A percentile compares a stretch with the other conserved stretches of the same genome.
Evolutionary conservation across 2,329 filamentous ascomycete genomes (phyloP).

Genomic region (Colletotrichum tropicale): DNA sequence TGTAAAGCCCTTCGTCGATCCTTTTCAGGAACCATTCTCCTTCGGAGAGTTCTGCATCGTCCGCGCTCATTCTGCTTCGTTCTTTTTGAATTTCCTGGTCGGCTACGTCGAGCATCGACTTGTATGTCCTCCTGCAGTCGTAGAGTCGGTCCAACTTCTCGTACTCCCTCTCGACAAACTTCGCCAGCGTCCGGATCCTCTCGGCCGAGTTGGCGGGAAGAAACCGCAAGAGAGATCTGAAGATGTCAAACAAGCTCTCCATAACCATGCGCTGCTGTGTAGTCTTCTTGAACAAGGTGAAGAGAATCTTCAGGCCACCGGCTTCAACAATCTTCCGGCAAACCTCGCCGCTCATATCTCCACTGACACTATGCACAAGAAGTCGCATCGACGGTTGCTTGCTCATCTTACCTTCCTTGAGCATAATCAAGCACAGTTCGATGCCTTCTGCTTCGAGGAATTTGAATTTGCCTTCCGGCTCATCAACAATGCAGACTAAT

Average conservation of each 20-base stretch:
- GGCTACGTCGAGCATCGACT: conserved; percentile 62
- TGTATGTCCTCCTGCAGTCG: conserved; percentile 73
- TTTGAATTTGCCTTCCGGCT: conserved; percentile 74
- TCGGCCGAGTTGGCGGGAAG: conserved; percentile 79
- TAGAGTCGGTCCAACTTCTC: conserved; percentile 80
- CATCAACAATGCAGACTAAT: conserved; percentile 80
- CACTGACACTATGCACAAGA: conserved; percentile 78
- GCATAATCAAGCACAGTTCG: conserved; percentile 89
- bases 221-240: conserved; percentile 79
- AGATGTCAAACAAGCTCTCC: conserved; percentile 79
- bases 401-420: conserved; percentile 85
- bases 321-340: conserved; percentile 82
- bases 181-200: conserved; percentile 85
- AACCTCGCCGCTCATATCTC: conserved; percentile 56
- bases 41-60: conserved; percentile 63
- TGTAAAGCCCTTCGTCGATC: conserved; percentile 85
- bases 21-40: conserved; percentile 76
- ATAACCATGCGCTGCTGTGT: conserved; percentile 29
- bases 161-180: conserved; percentile 95
- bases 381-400: conserved; percentile 79
- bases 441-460: conserved; percentile 91
- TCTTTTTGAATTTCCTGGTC: conserved; percentile 63
- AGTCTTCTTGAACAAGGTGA: conserved; percentile 88
- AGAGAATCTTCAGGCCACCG: conserved; percentile 83
- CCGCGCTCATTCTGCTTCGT: conserved; percentile 40